Percentiles rank a stretch among this genome's conserved stretches.
Conservation (phyloP, 768 basidiomycete species). For the Gyrodon lividus region DNA sequence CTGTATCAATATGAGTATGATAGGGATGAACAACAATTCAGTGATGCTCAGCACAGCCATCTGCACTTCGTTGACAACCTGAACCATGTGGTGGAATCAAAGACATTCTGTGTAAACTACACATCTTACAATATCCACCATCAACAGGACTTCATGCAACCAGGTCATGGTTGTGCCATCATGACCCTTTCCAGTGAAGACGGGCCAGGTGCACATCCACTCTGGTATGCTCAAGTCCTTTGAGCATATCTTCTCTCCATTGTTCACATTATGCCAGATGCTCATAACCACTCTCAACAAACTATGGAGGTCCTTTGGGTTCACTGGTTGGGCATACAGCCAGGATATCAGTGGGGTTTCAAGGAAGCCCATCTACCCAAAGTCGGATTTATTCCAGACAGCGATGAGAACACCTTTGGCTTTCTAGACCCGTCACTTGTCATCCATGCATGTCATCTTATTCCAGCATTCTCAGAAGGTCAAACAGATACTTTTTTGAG, state of each 20-base stretch:
- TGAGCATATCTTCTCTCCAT: constrained; percentile 20
- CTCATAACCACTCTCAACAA: not conserved
- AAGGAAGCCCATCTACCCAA: constrained; percentile 23
- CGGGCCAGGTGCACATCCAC: constrained; percentile 7
- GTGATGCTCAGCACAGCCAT: not conserved
- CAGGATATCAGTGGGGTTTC: constrained; percentile 14
- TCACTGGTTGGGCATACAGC: constrained; percentile 36
- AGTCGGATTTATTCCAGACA: constrained; percentile 30
- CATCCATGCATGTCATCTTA: constrained; percentile 30
- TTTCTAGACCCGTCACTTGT: constrained; percentile 33
- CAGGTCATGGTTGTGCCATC: constrained; percentile 15
- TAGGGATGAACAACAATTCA: not conserved
- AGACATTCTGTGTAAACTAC: constrained; percentile 3
- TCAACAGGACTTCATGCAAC: constrained; percentile 7
- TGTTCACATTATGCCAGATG: not conserved
- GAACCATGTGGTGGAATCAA: not conserved
- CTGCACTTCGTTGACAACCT: not conserved
- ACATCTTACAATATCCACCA: not conserved
- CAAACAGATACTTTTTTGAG: constrained; percentile 6
- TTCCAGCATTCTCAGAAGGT: constrained; percentile 30
- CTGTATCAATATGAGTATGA: not conserved
- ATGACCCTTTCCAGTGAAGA: constrained; percentile 21
- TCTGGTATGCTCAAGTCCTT: constrained; percentile 24
- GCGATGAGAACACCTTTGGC: constrained; percentile 32
- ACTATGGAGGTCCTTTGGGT: constrained; percentile 38